Evolutionary conservation across 805 yeast species (phyloP).

Genomic region (Myxozyma melibiosi): DNA sequence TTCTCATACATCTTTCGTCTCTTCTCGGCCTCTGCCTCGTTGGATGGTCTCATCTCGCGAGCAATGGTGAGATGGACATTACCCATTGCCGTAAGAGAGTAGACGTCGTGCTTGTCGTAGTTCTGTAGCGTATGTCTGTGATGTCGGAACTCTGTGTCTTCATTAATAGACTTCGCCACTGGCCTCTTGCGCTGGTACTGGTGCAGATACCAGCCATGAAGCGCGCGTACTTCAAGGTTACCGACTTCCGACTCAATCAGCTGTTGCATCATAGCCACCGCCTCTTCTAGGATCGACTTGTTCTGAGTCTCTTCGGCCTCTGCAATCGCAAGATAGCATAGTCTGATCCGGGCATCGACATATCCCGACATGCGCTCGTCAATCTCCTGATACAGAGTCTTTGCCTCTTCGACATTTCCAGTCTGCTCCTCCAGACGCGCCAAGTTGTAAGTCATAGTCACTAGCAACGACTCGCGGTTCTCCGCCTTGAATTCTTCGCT

Average conservation of each 20-base stretch:
- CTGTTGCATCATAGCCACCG: conserved; percentile 53
- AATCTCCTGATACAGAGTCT: conserved; percentile 56
- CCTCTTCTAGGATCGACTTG: conserved; percentile 34
- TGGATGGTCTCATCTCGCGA: conserved; percentile 61
- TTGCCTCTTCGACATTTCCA: conserved; percentile 46
- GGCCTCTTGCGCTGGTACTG: conserved; percentile 39
- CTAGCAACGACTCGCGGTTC: conserved; percentile 35
- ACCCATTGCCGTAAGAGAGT: conserved; percentile 87
- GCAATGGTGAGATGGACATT: conserved; percentile 82
- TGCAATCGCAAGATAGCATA: conserved; percentile 60
- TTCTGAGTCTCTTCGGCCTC: conserved; percentile 36
- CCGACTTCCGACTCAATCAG: conserved; percentile 58
- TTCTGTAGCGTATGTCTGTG: conserved; percentile 83
- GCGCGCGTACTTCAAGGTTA: conserved; percentile 81
- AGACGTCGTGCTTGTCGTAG: conserved; percentile 78
- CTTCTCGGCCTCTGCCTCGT: conserved; percentile 56
- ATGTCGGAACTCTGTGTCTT: conserved; percentile 68
- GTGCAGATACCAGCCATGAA: conserved; percentile 86
- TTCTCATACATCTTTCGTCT: conserved; percentile 74
- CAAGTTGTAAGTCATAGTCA: conserved; percentile 66
- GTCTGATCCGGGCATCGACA: conserved; percentile 72
- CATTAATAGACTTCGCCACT: conserved; percentile 52
- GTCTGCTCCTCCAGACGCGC: conserved; percentile 70
- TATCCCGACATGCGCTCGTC: conserved; percentile 66
- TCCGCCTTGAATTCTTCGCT: conserved; percentile 43